Base-by-base conservation (phyloP, 2,329 filamentous ascomycete species). In the Xylariaceae sp. region DNA sequence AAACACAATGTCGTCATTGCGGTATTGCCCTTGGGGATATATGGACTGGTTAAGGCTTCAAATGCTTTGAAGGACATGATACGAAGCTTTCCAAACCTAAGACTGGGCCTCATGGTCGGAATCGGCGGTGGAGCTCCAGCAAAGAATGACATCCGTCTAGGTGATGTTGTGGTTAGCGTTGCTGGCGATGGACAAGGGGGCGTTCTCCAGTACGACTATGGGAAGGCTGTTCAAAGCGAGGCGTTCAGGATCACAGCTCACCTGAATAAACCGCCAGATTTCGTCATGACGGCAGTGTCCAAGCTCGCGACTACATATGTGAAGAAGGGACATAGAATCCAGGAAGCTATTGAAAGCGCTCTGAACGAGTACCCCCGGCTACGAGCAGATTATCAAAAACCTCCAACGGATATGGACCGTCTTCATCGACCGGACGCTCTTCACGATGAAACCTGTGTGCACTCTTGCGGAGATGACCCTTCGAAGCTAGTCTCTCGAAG, bases 1-100 rank as follows among this genome's bases (percentile, higher is more conserved):
- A 45, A 45, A 12, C 65, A 69, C 39, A 65, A 69, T 25, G 52
- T 69, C 6, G 67, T 67, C 6, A 58, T 71, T 11, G 53, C 59
- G 25, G 48, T 43, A 6, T 35, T 65, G 19, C 60, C 63, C 1
- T 40, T 54, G n/a, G 58, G 47, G n/a, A 37, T 55, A 7, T 56
- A 59, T 42, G 63, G 64, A 2, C 54, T 47, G 5, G 43, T 39
- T 1, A 55, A 47, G 11, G 61, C 63, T 0, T 56, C 62, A 0
- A 47, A 23, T 8, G 58, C 60, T 19, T 60, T 54, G 3, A 47
- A 35, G 8, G 44, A 57, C 16, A 57, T 66, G 52, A 23, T 50
- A 7, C 48, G 48, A 8, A 64, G 44, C 40, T 66, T 63, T 41
- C 51, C 54, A 2, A 52, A 52, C 22, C 20, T 67, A 4, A 45